These are phyloP conservation scores for Thymus quinquecostatus DNA, from an alignment of 257 asterid species.

Conservation along the genomic window DNA sequence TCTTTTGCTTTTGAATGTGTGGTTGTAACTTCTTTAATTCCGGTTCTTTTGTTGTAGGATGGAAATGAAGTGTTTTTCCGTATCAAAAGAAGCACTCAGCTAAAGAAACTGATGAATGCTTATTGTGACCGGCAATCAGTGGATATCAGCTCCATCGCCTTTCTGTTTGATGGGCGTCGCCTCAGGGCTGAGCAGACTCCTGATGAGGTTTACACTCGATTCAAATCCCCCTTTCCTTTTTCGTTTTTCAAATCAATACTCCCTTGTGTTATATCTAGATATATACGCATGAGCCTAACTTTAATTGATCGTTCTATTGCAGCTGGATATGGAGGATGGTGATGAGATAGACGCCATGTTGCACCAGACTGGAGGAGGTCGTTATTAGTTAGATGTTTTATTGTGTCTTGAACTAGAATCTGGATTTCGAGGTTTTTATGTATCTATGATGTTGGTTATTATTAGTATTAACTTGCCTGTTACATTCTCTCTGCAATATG, in stretches of 20 bases:
- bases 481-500: too few species aligned
- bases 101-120: conserved; percentile 76
- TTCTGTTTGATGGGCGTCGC: conserved; percentile 65
- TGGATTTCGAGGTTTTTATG: too few species aligned
- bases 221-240: neutral
- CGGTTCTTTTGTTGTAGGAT: conserved; percentile 31
- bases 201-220: conserved; percentile 40
- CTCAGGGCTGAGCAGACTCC: conserved; percentile 61
- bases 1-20: too few species aligned
- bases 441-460: too few species aligned
- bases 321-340: conserved; percentile 58
- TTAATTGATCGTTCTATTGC: neutral
- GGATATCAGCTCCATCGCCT: conserved; percentile 57
- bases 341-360: conserved; percentile 58
- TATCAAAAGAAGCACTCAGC: conserved; percentile 72
- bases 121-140: conserved; percentile 68
- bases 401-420: too few species aligned
- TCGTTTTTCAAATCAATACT: neutral
- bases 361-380: conserved; percentile 52
- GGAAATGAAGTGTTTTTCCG: conserved; percentile 62
- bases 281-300: too few species aligned
- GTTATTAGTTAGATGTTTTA: neutral
- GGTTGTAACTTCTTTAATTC: neutral
- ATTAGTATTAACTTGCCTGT: too few species aligned
- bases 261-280: too few species aligned